Base-by-base conservation (phyloP, 2,329 filamentous ascomycete species). In the Tolypocladium pustulatum region DNA sequence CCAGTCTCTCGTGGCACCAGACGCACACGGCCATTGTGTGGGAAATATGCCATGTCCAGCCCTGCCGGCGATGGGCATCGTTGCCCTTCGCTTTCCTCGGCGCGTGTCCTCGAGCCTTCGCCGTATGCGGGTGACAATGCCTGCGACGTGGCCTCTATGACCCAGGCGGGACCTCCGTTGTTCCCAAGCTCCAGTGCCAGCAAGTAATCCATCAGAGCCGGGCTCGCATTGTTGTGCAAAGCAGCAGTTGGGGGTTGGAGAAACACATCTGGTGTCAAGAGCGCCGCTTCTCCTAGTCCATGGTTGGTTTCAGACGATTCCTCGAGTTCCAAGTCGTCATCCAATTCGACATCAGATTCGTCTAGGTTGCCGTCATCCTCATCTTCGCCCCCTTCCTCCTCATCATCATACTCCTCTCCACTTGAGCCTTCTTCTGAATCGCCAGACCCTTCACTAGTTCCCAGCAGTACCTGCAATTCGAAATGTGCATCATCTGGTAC, bases 31-130 rank as follows among this genome's bases (percentile, higher is more conserved):
- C 72, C 72, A 13, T 57, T 66, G 46, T 74, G 71, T 15, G 73
- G 73, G 27, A 69, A 68, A 58, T 72, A 75, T 0, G 67, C 64
- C 72, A 74, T 74, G 58, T 71, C 66, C 4, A 68, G 62, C 27
- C 51, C 41, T 20, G 55, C 55, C 3, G 55, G 10, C 27, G 53
- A 54, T 38, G 25, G 1, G 17, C 27, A 20, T n/a, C 7, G 27
- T 10, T 32, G 53, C 53, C 38, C 57, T 62, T 38, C 46, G 13
- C 54, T 54, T 22, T 57, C 57, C 27, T 58, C 59, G 3, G 30
- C 4, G 1, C 37, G 15, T 22, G 8, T n/a, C 34, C 22, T 38
- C 3, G 25, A 20, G 32, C 17, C 27, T 32, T n/a, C 7, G 27
- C 49, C 17, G 9, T 27, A 10, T 20, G 17, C 27, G 4, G 17